phyloP scores from a whole-genome alignment of 176 grass and related monocot species.

The Chloris gayana region DNA sequence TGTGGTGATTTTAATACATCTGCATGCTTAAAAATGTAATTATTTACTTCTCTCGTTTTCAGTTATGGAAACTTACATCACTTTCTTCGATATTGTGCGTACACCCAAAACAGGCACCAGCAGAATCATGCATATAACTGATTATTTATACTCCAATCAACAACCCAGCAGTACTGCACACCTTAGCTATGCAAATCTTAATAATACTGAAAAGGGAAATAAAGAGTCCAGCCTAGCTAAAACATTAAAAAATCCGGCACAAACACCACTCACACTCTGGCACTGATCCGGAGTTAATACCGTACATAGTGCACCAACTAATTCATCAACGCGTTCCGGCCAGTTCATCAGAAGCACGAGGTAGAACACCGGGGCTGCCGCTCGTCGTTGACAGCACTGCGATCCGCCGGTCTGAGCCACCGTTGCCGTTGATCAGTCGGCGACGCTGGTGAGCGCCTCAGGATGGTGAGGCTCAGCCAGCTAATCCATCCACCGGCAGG shows the following conservation, averaged over 20 bases:
- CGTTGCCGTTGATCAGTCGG: not conserved
- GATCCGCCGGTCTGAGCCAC: not conserved
- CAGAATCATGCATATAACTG: not conserved
- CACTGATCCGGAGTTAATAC: not conserved
- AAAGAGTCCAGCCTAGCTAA: not conserved
- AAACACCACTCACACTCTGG: not conserved
- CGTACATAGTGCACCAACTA: not conserved
- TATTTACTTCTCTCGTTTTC: not conserved
- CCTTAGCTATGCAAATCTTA: not conserved
- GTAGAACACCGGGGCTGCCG: not conserved
- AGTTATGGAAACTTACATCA: not conserved
- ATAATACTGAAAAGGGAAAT: not conserved
- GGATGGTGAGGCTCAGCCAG: conserved; percentile 20
- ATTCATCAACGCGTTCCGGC: not conserved
- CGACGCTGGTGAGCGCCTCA: not conserved
- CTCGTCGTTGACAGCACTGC: not conserved
- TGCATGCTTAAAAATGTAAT: too few species aligned
- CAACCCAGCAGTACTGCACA: not conserved
- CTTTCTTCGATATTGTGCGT: not conserved
- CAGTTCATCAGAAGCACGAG: conserved; percentile 28
- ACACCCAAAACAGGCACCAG: not conserved
- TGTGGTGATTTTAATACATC: too few species aligned
- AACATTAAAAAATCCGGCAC: not conserved
- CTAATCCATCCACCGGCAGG: conserved; percentile 7
- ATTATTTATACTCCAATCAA: conserved; percentile 22